Base-by-base conservation (phyloP, 768 basidiomycete species). In the Cystofilobasidium macerans region DNA sequence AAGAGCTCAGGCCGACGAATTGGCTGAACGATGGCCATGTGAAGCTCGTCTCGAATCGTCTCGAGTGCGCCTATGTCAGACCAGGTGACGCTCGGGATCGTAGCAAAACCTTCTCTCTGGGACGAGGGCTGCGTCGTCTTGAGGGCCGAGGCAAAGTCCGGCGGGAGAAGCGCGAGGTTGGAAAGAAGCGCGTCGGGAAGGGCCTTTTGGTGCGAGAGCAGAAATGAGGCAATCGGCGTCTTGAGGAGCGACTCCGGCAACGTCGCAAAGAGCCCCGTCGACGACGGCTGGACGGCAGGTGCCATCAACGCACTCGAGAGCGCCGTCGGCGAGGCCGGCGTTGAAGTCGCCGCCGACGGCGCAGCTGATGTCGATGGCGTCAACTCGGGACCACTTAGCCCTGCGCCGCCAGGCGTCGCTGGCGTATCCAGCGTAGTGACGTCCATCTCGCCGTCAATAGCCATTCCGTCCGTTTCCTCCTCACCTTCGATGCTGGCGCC, bases 11-110 rank as follows among this genome's bases (percentile, higher is more conserved):
- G 94, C 36, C 88, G 79, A 57, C 83, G 81, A 70, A 98, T 92
- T 8, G 95, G 94, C 72, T 95, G 89, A 3, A 99, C 93, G 70
- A 99, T 89, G 18, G 91, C 88, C 92, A 97, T 95, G 71, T 93
- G 90, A 45, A 99, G 80, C 75, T 95, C 93, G 66, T 94, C 89
- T 20, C 95, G 80, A 3, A 85, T 87, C 1, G 77, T 81, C 68
- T 87, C 85, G n/a, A 98, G 80, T 2, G 94, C 95, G 26, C 95
- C 95, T 56, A 99, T 82, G 73, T 98, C 92, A 1, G 85, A 80
- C 94, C 95, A 99, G 0, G 88, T 87, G 1, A 97, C 89, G 71
- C 93, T 89, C 0, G 95, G 95, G 4, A 97, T 87, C 0, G 95
- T 98, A 7, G 95, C 87, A 71, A 99, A 99, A 4, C 95, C 95